Conservation (phyloP, 2,329 filamentous ascomycete genomes). For the Colletotrichum sublineola region DNA sequence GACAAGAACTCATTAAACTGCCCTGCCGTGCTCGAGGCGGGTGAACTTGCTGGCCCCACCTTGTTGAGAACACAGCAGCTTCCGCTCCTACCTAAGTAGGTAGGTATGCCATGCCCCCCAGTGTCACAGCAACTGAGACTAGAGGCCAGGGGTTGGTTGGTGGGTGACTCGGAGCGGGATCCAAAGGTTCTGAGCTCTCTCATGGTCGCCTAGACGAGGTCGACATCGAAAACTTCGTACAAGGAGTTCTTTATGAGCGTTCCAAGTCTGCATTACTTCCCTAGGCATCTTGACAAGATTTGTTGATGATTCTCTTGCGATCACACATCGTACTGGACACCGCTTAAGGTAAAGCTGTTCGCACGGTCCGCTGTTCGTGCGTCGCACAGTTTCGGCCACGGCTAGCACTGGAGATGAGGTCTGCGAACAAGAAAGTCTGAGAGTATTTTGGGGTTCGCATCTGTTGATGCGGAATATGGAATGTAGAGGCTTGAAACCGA, state of each 20-base stretch:
- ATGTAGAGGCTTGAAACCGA: not conserved
- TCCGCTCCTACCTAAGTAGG: not conserved
- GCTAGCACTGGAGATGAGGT: not conserved
- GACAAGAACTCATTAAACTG: not conserved
- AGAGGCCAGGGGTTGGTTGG: not conserved
- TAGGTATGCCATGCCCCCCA: not conserved
- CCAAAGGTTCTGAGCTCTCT: not conserved
- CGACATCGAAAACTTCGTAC: not conserved
- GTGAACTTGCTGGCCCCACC: not conserved
- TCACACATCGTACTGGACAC: not conserved
- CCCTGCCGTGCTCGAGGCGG: not conserved
- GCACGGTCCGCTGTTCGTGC: not conserved
- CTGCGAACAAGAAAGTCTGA: not conserved
- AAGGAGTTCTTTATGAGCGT: no score
- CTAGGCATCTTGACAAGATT: not conserved
- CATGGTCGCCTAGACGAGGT: no score
- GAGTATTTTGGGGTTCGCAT: not conserved
- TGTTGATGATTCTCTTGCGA: not conserved
- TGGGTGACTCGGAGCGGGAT: not conserved
- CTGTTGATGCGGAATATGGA: not conserved
- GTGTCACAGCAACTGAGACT: conserved; percentile 16
- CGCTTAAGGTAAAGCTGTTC: not conserved
- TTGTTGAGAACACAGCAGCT: not conserved
- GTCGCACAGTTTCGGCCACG: not conserved
- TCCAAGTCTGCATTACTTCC: not conserved